Conservation (phyloP, 257 asterid genomes). For the Ehretia macrophylla region DNA sequence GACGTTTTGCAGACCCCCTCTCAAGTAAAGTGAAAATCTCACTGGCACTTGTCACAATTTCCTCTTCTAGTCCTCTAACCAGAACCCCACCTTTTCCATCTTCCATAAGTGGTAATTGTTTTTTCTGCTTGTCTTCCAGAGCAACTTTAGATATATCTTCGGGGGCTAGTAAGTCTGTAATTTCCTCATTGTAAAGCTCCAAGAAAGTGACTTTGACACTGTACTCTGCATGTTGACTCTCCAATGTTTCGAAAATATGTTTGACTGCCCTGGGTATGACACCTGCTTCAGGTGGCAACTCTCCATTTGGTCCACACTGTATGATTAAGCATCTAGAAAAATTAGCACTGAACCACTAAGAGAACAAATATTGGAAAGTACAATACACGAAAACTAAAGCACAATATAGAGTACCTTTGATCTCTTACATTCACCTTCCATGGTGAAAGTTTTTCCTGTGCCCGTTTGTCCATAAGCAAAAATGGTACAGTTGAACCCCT, state of each 20-base stretch:
- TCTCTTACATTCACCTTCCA: slow-evolving; percentile 91
- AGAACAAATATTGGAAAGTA: neutral
- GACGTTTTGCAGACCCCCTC: slow-evolving; percentile 81
- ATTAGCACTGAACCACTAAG: slow-evolving; percentile 1
- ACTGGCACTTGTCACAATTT: slow-evolving; percentile 68
- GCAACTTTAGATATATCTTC: slow-evolving; percentile 64
- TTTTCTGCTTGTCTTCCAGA: slow-evolving; percentile 75
- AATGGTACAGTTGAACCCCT: slow-evolving; percentile 85
- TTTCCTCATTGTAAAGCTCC: slow-evolving; percentile 88
- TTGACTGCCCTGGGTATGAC: slow-evolving; percentile 80
- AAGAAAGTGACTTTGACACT: slow-evolving; percentile 84
- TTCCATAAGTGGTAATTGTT: slow-evolving; percentile 79
- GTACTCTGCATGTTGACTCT: slow-evolving; percentile 79
- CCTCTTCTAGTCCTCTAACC: slow-evolving; percentile 87
- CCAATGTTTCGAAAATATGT: slow-evolving; percentile 79
- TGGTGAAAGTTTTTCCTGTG: slow-evolving; percentile 83
- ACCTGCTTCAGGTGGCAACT: slow-evolving; percentile 80
- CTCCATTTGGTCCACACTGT: slow-evolving; percentile 71
- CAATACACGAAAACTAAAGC: neutral
- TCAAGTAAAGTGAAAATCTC: slow-evolving; percentile 77
- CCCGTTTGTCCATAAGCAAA: slow-evolving; percentile 94
- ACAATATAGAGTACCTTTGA: slow-evolving; percentile 46
- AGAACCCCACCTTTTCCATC: slow-evolving; percentile 95
- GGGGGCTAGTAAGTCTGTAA: slow-evolving; percentile 77
- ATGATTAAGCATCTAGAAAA: slow-evolving; percentile 10